Evolutionary conservation across 2,329 filamentous ascomycete genomes (phyloP), one percentile per base, ranked within the genome.

Genomic region (Pseudovirgaria hyperparasitica): DNA sequence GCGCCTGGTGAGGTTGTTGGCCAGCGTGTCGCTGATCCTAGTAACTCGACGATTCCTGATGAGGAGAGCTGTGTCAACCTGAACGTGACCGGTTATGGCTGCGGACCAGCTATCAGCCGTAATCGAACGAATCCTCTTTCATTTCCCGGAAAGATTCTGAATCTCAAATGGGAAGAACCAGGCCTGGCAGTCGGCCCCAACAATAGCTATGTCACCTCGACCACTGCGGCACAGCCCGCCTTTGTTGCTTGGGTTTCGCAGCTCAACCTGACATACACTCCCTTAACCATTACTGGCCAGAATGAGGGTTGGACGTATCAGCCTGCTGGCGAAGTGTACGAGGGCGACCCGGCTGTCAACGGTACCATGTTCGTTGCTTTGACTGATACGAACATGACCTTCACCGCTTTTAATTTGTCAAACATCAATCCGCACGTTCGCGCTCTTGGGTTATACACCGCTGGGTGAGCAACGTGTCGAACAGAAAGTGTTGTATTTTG

Each of bases 231-330:
- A 2, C 40, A 50, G 4, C 76, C 82, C 1, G 54, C 58, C 31
- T 92, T 67, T 38, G 81, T 82, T 1, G 69, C 72, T 0, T 92
- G 82, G 80, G 76, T 81, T 2, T 67, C 65, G 1, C 82, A 90
- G 59, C 60, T 90, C 18, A 65, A 65, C 45, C 28, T 64, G 16
- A 65, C 62, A 3, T 65, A 65, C 47, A 64, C 62, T 5, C 55
- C 58, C 24, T 43, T 65, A 11, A 84, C 81, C 35, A 62, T 79
- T 9, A 90, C 82, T 0, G 70, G 63, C 2, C 53, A 60, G 4
- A 66, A 66, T 30, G 58, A 58, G 3, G 79, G 75, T 0, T 76
- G 62, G 46, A 82, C 81, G 0, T 70, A 75, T 34, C 81, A 92
- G 60, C 82, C 82, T 1, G 69, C 78, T 37, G 60, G 67, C 5